phyloP scores from a whole-genome alignment of 371 early-diverging fungal genomes.

The Rhizopus microsporus region DNA sequence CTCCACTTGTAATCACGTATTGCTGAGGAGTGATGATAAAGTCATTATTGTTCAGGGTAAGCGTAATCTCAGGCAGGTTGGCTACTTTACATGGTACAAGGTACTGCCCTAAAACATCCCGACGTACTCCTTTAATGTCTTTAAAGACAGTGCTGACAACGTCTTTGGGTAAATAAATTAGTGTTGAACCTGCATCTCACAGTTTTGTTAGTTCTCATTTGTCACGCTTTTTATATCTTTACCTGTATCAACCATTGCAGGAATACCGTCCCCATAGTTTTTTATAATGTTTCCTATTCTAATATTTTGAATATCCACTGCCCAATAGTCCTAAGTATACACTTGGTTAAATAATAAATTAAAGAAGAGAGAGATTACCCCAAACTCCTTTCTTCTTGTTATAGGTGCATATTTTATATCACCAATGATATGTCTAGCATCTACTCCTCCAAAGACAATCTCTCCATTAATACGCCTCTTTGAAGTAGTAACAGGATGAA shows the following conservation, averaged over 20 bases:
- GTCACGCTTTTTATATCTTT: not conserved
- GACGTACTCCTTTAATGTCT: constrained; percentile 16
- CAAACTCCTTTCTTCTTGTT: constrained; percentile 21
- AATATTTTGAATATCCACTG: constrained; percentile 36
- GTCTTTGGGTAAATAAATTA: constrained; percentile 34
- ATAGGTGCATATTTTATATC: constrained; percentile 32
- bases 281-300: constrained; percentile 20
- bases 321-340: constrained; percentile 45
- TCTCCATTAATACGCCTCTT: constrained; percentile 38
- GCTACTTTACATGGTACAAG: constrained; percentile 34
- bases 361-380: constrained; percentile 9
- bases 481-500: constrained; percentile 26
- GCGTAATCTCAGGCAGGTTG: constrained; percentile 25
- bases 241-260: constrained; percentile 45
- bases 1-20: constrained; percentile 35
- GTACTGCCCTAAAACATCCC: constrained; percentile 31
- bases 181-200: constrained; percentile 30
- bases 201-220: not conserved
- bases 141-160: constrained; percentile 22
- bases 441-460: constrained; percentile 49
- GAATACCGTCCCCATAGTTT: constrained; percentile 6
- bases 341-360: not conserved
- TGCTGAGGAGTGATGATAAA: constrained; percentile 29
- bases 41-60: constrained; percentile 24
- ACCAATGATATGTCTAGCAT: constrained; percentile 25